These are phyloP conservation scores for Colletotrichum sansevieriae DNA, from an alignment of 2,329 filamentous ascomycete genomes.

Conservation along the genomic window DNA sequence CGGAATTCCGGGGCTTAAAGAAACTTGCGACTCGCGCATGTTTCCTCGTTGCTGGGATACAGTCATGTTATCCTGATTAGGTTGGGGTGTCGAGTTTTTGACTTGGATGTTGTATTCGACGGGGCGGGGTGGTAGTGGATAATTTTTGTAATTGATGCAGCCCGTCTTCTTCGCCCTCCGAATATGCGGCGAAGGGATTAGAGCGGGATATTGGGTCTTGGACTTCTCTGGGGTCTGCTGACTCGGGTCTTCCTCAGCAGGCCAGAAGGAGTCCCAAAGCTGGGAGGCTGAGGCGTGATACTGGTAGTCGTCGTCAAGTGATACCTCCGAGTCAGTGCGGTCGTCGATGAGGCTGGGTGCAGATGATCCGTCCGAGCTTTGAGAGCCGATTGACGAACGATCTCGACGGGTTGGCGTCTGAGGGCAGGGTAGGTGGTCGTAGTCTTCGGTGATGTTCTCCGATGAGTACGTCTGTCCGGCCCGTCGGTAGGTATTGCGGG, in stretches of 20 bases:
- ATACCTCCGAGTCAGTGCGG: slow-evolving; percentile 63
- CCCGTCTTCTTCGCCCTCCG: slow-evolving; percentile 40
- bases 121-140: slow-evolving; percentile 45
- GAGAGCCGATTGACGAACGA: slow-evolving; percentile 57
- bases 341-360: slow-evolving; percentile 65
- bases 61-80: slow-evolving; percentile 20
- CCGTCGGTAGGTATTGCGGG: slow-evolving; percentile 38
- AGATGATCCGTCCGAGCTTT: slow-evolving; percentile 59
- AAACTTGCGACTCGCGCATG: not conserved
- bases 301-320: slow-evolving; percentile 64
- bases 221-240: slow-evolving; percentile 36
- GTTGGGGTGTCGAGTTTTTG: slow-evolving; percentile 18
- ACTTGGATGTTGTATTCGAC: slow-evolving; percentile 41
- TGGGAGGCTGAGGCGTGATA: slow-evolving; percentile 60
- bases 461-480: slow-evolving; percentile 40
- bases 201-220: slow-evolving; percentile 39
- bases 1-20: slow-evolving; percentile 8
- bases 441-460: slow-evolving; percentile 26
- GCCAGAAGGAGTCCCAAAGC: slow-evolving; percentile 68
- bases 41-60: slow-evolving; percentile 37
- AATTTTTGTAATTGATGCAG: slow-evolving; percentile 41
- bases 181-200: slow-evolving; percentile 43
- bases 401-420: slow-evolving; percentile 44
- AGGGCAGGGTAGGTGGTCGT: slow-evolving; percentile 19
- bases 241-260: slow-evolving; percentile 29